phyloP scores from a whole-genome alignment of 2,329 filamentous ascomycete genomes.

The Metarhizium sp. region DNA sequence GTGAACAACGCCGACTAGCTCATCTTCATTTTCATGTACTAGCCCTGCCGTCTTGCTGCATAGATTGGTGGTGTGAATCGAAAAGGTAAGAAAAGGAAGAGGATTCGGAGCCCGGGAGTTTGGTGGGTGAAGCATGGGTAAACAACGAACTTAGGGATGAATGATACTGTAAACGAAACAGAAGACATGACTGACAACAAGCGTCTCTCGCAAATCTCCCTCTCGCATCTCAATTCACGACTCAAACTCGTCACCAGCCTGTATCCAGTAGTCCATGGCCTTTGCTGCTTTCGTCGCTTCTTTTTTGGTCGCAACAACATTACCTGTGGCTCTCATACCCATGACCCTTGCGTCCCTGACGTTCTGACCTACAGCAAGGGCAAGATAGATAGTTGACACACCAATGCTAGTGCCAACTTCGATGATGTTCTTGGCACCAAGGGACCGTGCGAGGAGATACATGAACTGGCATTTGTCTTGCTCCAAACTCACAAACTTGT shows the following conservation, averaged over 20 bases:
- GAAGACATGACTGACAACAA: not conserved
- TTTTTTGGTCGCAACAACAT: slow-evolving; percentile 52
- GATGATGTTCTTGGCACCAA: slow-evolving; percentile 40
- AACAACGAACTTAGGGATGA: too few species aligned
- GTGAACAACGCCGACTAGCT: too few species aligned
- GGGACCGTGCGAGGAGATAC: slow-evolving; percentile 42
- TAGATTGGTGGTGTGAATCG: too few species aligned
- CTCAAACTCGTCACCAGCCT: slow-evolving; percentile 38
- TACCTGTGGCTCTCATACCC: slow-evolving; percentile 10
- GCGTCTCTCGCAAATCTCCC: slow-evolving; percentile 47
- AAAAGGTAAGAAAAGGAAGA: too few species aligned
- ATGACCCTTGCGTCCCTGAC: slow-evolving; percentile 11
- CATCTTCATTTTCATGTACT: too few species aligned
- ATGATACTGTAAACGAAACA: too few species aligned
- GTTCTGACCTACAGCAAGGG: slow-evolving; percentile 45
- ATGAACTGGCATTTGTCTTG: slow-evolving; percentile 47
- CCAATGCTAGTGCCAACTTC: slow-evolving; percentile 55
- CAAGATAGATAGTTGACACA: slow-evolving; percentile 53
- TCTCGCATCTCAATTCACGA: slow-evolving; percentile 45
- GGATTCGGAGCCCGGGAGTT: too few species aligned
- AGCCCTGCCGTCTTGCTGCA: too few species aligned
- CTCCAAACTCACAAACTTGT: slow-evolving; percentile 52
- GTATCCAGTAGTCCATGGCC: slow-evolving; percentile 44
- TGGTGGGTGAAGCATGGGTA: too few species aligned
- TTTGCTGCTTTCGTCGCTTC: slow-evolving; percentile 41